Conservation (phyloP, 306 rosid genomes). For the Rubus parviflorus region DNA sequence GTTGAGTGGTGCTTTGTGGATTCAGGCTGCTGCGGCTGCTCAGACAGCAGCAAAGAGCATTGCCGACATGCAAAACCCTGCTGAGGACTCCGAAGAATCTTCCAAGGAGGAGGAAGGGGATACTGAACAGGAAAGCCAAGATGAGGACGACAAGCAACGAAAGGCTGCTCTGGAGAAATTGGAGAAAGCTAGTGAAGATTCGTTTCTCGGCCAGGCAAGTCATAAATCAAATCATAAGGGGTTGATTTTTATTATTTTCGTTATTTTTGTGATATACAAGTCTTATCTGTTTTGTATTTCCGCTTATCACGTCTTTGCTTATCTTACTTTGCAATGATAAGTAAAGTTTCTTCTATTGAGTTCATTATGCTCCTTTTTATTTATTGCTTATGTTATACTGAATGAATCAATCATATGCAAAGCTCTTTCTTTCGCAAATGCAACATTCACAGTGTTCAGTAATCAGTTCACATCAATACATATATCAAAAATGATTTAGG, state of each 20-base stretch:
- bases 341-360: not conserved
- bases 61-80: conserved; percentile 51
- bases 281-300: not conserved
- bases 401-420: not conserved
- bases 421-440: not conserved
- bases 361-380: not conserved
- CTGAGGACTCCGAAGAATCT: conserved; percentile 59
- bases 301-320: no score
- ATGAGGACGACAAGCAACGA: conserved; percentile 47
- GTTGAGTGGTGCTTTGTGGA: conserved; percentile 21
- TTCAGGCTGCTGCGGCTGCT: conserved; percentile 88
- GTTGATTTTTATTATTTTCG: not conserved
- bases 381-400: not conserved
- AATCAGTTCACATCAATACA: not conserved
- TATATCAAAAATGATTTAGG: not conserved
- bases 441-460: not conserved
- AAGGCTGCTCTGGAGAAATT: conserved; percentile 74
- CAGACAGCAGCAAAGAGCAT: conserved; percentile 86
- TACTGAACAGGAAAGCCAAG: conserved; percentile 38
- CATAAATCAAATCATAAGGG: not conserved
- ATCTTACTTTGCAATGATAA: not conserved
- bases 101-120: conserved; percentile 55
- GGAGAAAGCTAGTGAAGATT: conserved; percentile 93
- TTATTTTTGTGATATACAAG: no score
- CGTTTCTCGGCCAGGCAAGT: conserved; percentile 88